Evolutionary conservation across 768 basidiomycete genomes (phyloP).

Genomic region (Serendipita sp.): DNA sequence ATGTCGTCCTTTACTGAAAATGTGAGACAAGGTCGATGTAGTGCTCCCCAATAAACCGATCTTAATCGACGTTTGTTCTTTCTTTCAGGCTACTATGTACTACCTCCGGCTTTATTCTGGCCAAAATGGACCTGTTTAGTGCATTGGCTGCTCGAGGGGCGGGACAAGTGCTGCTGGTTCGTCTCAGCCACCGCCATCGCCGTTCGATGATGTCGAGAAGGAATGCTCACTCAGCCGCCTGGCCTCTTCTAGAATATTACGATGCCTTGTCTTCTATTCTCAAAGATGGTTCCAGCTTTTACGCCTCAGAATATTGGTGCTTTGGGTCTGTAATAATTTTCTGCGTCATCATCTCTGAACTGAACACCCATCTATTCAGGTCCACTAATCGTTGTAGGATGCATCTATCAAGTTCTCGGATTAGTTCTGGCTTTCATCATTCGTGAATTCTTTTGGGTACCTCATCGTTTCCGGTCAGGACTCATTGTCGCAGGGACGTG

Average conservation of each 20-base stretch:
- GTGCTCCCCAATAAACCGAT: neutral
- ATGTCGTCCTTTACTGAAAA: constrained; percentile 38
- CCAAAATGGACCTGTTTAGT: constrained; percentile 47
- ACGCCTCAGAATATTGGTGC: constrained; percentile 34
- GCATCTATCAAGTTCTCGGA: constrained; percentile 45
- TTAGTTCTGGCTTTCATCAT: constrained; percentile 37
- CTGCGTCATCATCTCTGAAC: neutral
- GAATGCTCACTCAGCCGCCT: neutral
- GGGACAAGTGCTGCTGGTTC: constrained; percentile 44
- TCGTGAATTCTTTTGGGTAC: constrained; percentile 57
- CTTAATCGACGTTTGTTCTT: neutral
- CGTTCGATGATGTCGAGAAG: neutral
- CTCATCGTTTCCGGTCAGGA: constrained; percentile 59
- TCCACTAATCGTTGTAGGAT: constrained; percentile 44
- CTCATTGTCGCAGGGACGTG: constrained; percentile 54
- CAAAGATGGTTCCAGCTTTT: constrained; percentile 55
- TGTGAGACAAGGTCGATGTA: constrained; percentile 26
- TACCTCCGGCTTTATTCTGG: constrained; percentile 38
- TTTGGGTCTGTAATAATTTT: constrained; percentile 8
- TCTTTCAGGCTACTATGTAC: constrained; percentile 35
- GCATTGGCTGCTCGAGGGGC: constrained; percentile 40
- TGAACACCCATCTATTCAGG: constrained; percentile 23
- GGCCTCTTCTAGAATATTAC: constrained; percentile 30
- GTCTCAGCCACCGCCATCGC: neutral
- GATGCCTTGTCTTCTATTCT: constrained; percentile 51